Evolutionary conservation across 2,329 filamentous ascomycete species (phyloP).

Genomic region (Mycosphaerella arachidis): DNA sequence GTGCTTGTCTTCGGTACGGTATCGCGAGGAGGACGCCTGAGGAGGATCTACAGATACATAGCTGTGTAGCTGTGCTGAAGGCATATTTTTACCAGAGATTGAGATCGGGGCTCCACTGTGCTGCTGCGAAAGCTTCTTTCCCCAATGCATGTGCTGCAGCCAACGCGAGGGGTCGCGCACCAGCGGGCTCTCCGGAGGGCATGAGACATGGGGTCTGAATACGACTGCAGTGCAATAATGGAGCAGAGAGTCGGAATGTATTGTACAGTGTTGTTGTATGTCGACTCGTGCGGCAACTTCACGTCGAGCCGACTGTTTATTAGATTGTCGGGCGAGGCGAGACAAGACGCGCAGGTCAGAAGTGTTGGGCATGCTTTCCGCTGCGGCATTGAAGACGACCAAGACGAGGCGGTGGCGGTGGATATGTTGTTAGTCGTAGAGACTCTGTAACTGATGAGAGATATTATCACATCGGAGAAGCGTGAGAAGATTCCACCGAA

Average conservation of each 20-base stretch:
- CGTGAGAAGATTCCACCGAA: neutral
- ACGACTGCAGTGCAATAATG: neutral
- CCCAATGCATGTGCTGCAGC: neutral
- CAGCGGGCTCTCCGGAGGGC: neutral
- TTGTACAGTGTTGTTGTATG: neutral
- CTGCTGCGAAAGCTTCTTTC: constrained; percentile 1
- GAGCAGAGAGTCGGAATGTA: neutral
- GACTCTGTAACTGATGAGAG: no score
- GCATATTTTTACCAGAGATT: neutral
- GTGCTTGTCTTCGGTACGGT: neutral
- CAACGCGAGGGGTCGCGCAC: neutral
- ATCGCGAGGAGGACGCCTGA: neutral
- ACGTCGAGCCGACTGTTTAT: neutral
- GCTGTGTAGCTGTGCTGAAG: neutral
- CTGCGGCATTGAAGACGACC: neutral
- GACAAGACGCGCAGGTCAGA: neutral
- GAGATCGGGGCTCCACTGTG: neutral
- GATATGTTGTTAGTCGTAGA: neutral
- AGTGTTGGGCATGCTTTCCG: neutral
- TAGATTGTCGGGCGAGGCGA: constrained; percentile 1
- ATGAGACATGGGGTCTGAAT: neutral
- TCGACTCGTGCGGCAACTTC: neutral
- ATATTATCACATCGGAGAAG: no score
- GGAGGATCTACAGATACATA: neutral
- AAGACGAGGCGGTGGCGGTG: neutral